Base-by-base conservation (phyloP, 306 rosid genomes). In the Dicorynia guianensis region DNA sequence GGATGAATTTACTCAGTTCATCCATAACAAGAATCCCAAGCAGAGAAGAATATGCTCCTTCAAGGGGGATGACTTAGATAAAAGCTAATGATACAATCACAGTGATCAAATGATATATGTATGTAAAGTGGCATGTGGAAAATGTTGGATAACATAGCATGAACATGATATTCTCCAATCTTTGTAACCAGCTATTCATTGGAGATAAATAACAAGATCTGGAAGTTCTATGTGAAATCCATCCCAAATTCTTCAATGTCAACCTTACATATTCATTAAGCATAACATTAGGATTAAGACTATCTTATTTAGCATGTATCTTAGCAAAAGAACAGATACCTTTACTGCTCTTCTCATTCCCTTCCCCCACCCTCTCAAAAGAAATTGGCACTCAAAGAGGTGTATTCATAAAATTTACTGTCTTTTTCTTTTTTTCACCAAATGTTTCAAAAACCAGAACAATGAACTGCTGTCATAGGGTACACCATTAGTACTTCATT, bases 21-120 rank as follows among this genome's bases (percentile, higher is more conserved):
- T 79, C 66, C 65, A 48, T 15, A 60, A 74, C 67, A 74, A 79
- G 66, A 79, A 80, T 70, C 75, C n/a, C 18, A 33, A 53, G 71
- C 40, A 73, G 63, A 74, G 81, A 63, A 63, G 69, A 67, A 40
- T 71, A 44, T 47, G 65, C 61, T 65, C 62, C 48, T 25, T 70
- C 75, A 40, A 64, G 65, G 42, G 47, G 56, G 64, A 80, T 61
- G 48, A 59, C n/a, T 50, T 74, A 38, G 19, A 74, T 63, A 57
- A 63, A 67, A 64, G 69, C 30, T 55, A 13, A 43, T 61, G 59
- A 43, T 46, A 77, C 9, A 43, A 74, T 46, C 53, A 55, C 61
- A 60, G 74, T 56, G 48, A 20, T 49, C 56, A 49, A 11, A 53
- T 53, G 33, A 11, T 7, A 54, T 36, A 58, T 44, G 56, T 46